A percentile compares a stretch with the other conserved stretches of the same genome.
Conservation (phyloP, 2,329 filamentous ascomycete species). For the Ophiostoma perfectum region DNA sequence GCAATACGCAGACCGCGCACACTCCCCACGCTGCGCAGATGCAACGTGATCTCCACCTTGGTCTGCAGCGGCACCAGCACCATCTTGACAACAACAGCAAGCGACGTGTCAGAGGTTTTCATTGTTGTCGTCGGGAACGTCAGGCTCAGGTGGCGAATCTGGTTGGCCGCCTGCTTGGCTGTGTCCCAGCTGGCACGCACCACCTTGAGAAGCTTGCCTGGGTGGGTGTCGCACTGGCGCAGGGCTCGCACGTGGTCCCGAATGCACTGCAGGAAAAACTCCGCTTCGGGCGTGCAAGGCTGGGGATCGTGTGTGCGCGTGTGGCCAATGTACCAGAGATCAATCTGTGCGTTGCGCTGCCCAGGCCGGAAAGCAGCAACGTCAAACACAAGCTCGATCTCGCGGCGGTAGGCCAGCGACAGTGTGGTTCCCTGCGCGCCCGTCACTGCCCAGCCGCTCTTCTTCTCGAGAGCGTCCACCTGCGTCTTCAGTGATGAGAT, state of each 20-base stretch:
- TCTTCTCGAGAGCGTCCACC: conserved; percentile 59
- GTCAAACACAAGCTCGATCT: conserved; percentile 70
- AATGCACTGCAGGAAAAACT: conserved; percentile 70
- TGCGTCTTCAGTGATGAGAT: conserved; percentile 65
- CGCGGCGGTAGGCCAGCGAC: conserved; percentile 68
- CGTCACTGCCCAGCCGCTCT: conserved; percentile 66
- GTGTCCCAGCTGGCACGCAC: conserved; percentile 63
- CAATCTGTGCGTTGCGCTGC: conserved; percentile 52
- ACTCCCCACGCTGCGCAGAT: conserved; percentile 36
- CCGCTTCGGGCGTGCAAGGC: conserved; percentile 59
- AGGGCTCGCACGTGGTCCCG: conserved; percentile 61
- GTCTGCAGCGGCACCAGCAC: conserved; percentile 61
- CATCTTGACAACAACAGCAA: conserved; percentile 57
- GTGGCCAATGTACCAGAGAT: conserved; percentile 64
- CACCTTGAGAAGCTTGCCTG: conserved; percentile 53
- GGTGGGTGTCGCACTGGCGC: conserved; percentile 51
- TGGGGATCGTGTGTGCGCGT: conserved; percentile 48
- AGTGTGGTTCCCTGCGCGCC: conserved; percentile 56
- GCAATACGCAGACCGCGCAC: conserved; percentile 35
- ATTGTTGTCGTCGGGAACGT: conserved; percentile 60
- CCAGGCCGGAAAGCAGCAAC: conserved; percentile 52
- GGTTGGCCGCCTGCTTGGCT: conserved; percentile 53
- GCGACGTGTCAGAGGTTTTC: conserved; percentile 59
- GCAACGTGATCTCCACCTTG: conserved; percentile 60
- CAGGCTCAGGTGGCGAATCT: conserved; percentile 57